Percentiles rank a stretch among this genome's conserved stretches.
Evolutionary conservation across 768 basidiomycete genomes (phyloP).

Genomic region (Rhizopogon roseolus): DNA sequence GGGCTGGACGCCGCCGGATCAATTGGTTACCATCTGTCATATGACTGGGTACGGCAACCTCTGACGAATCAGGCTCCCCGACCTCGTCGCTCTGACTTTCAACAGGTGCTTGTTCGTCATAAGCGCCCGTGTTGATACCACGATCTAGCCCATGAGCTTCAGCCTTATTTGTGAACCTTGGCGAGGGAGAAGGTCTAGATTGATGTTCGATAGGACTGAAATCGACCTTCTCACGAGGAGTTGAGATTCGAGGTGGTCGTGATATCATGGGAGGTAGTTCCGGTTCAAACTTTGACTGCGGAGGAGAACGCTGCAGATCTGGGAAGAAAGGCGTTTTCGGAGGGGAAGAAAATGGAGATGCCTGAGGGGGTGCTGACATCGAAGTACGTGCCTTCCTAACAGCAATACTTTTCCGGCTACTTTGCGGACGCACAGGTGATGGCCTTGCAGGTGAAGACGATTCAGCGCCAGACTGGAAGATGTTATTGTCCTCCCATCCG

Average conservation of each 20-base stretch:
- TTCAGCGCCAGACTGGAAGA: conserved; percentile 87
- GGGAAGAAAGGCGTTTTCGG: conserved; percentile 20
- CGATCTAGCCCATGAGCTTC: conserved; percentile 15
- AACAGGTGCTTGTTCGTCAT: conserved; percentile 1
- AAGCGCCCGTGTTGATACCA: conserved; percentile 1
- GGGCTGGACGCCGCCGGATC: conserved; percentile 6
- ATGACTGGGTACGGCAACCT: conserved; percentile 31
- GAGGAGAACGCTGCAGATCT: conserved; percentile 36
- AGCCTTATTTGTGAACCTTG: conserved; percentile 16
- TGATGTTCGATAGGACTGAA: conserved; percentile 15
- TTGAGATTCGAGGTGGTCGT: conserved; percentile 23
- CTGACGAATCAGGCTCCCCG: conserved; percentile 17
- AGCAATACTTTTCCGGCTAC: conserved; percentile 32
- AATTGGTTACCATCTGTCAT: conserved; percentile 30
- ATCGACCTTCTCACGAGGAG: conserved; percentile 8
- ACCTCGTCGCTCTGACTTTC: conserved; percentile 15
- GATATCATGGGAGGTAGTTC: conserved; percentile 35
- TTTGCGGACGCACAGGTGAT: conserved; percentile 45
- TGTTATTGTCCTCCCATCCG: conserved; percentile 88
- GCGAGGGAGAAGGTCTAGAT: conserved; percentile 11
- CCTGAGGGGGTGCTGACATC: conserved; percentile 64
- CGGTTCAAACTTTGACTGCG: conserved; percentile 55
- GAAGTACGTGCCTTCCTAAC: conserved; percentile 61
- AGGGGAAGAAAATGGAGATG: conserved; percentile 39
- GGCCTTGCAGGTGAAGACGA: conserved; percentile 75